Evolutionary conservation across 805 yeast species (phyloP).

Genomic region (Saturnispora galanensis): DNA sequence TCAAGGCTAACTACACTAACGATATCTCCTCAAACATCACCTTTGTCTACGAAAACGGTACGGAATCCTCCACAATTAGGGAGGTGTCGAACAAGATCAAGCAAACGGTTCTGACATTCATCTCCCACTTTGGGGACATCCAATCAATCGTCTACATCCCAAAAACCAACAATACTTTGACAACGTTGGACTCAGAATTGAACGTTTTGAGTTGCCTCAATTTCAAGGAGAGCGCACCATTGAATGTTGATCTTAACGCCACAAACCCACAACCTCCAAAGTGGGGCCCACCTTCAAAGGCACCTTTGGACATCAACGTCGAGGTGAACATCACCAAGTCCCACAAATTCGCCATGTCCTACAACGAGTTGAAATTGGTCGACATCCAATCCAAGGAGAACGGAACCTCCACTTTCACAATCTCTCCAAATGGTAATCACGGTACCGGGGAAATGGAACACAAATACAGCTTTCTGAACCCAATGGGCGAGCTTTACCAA

Average conservation of each 20-base stretch:
- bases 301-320: slow-evolving; percentile 17
- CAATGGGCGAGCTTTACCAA: slow-evolving; percentile 18
- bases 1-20: slow-evolving; percentile 28
- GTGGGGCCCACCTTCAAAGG: background rate
- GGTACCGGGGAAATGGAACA: slow-evolving; percentile 34
- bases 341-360: slow-evolving; percentile 8
- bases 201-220: slow-evolving; percentile 16
- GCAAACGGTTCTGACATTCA: slow-evolving; percentile 31
- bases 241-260: slow-evolving; percentile 22
- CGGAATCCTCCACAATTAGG: slow-evolving; percentile 24
- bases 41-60: slow-evolving; percentile 32
- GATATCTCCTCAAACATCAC: slow-evolving; percentile 28
- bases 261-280: slow-evolving; percentile 17
- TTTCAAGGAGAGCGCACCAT: slow-evolving; percentile 23
- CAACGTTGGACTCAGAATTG: slow-evolving; percentile 18
- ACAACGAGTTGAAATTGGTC: slow-evolving; percentile 19
- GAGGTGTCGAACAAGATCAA: slow-evolving; percentile 24
- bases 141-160: slow-evolving; percentile 26
- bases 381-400: slow-evolving; percentile 28
- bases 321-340: slow-evolving; percentile 17
- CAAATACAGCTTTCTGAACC: slow-evolving; percentile 22
- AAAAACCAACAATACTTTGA: slow-evolving; percentile 19
- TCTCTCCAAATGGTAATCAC: slow-evolving; percentile 36
- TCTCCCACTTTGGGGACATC: slow-evolving; percentile 30
- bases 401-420: slow-evolving; percentile 35